Percentiles rank a stretch among this genome's conserved stretches.
Evolutionary conservation across 192 early-diverging fungal genomes (phyloP).

Genomic region (Dissophora globulifera): DNA sequence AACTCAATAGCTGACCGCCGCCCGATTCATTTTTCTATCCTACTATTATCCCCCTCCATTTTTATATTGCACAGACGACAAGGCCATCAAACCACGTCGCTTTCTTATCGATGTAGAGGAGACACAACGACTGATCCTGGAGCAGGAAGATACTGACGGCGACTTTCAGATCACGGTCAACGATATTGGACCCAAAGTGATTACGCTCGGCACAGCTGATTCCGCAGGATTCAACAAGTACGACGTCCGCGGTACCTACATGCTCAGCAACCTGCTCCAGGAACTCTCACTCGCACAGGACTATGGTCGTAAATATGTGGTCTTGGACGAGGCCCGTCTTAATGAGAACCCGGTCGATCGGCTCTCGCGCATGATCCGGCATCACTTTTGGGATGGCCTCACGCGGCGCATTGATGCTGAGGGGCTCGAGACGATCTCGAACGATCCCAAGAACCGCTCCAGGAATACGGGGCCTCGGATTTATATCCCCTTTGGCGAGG

Average conservation of each 20-base stretch:
- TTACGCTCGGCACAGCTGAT: constrained; percentile 85
- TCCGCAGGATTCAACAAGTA: constrained; percentile 88
- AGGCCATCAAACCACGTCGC: constrained; percentile 67
- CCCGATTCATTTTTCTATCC: not conserved
- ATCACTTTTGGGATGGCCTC: constrained; percentile 97
- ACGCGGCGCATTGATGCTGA: constrained; percentile 85
- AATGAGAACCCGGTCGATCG: constrained; percentile 96
- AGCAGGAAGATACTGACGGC: constrained; percentile 95
- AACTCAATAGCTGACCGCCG: too few species aligned
- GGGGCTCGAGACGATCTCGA: constrained; percentile 90
- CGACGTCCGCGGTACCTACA: constrained; percentile 95
- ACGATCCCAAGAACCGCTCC: constrained; percentile 90
- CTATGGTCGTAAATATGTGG: constrained; percentile 86
- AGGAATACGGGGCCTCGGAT: constrained; percentile 85
- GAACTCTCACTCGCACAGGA: constrained; percentile 93
- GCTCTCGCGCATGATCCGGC: constrained; percentile 88
- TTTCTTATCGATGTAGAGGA: constrained; percentile 90
- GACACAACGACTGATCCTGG: constrained; percentile 80
- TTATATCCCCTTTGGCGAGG: constrained; percentile 90
- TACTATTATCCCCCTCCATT: too few species aligned
- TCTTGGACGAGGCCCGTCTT: constrained; percentile 88
- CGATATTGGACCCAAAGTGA: constrained; percentile 90
- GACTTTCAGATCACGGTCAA: constrained; percentile 95
- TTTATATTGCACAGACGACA: constrained; percentile 62
- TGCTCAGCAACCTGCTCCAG: constrained; percentile 94